A percentile compares a stretch with the other conserved stretches of the same genome.
phyloP scores from a whole-genome alignment of 495 filamentous ascomycete species.

The Xanthoparmelia taractica region DNA sequence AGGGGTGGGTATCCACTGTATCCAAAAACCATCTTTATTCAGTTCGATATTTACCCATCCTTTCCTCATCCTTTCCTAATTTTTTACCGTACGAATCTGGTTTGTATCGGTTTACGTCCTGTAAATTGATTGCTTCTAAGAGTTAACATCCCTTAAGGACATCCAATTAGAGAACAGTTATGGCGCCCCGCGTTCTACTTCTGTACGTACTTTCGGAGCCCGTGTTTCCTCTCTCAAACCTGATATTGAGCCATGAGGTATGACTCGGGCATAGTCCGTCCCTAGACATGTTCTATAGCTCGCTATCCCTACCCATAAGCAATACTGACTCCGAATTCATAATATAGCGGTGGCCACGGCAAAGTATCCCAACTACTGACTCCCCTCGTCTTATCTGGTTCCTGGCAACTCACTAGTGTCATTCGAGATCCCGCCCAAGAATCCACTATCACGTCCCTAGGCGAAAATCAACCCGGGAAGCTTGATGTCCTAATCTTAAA shows the following conservation, averaged over 20 bases:
- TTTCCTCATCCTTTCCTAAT: neutral
- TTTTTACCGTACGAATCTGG: neutral
- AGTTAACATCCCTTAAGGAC: neutral
- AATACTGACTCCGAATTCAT: no score
- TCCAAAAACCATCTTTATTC: neutral
- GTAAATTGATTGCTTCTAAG: neutral
- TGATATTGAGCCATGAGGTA: no score
- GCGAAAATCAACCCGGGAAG: slow-evolving; percentile 45
- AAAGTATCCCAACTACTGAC: slow-evolving; percentile 71
- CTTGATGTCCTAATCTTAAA: slow-evolving; percentile 57
- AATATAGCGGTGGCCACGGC: slow-evolving; percentile 76
- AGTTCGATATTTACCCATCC: neutral
- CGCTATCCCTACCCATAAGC: no score
- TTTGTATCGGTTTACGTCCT: no score
- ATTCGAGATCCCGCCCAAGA: slow-evolving; percentile 66
- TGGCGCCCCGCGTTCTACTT: slow-evolving; percentile 49
- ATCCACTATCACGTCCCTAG: slow-evolving; percentile 51
- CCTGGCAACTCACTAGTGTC: slow-evolving; percentile 69
- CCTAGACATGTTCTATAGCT: no score
- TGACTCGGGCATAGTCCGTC: no score
- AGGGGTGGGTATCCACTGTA: no score
- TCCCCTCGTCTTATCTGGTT: slow-evolving; percentile 60
- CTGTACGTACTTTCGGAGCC: slow-evolving; percentile 31
- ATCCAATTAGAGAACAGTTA: neutral
- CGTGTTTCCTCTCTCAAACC: no score